A percentile compares a stretch with the other conserved stretches of the same genome.
phyloP scores from a whole-genome alignment of 2,329 filamentous ascomycete species.

The Tolypocladium sp. region DNA sequence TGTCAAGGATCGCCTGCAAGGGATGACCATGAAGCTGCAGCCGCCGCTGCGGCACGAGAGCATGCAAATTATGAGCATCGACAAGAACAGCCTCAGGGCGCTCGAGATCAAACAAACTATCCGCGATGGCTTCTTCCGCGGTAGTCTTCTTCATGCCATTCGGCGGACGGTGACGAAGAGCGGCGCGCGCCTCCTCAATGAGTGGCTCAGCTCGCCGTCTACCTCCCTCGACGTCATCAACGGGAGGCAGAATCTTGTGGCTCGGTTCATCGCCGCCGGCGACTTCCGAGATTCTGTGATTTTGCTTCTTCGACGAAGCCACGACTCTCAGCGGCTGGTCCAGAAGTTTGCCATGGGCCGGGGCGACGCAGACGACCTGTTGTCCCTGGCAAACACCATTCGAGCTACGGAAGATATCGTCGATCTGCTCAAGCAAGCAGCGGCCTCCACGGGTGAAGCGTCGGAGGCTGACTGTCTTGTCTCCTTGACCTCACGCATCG shows the following conservation, averaged over 20 bases:
- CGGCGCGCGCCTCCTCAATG: constrained; percentile 72
- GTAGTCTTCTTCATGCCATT: constrained; percentile 84
- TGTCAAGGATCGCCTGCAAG: constrained; percentile 68
- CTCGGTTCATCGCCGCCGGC: constrained; percentile 58
- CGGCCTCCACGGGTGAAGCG: constrained; percentile 4
- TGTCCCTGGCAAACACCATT: constrained; percentile 76
- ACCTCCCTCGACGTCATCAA: constrained; percentile 77
- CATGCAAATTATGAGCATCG: constrained; percentile 77
- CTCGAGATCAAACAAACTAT: constrained; percentile 85
- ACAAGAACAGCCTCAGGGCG: constrained; percentile 82
- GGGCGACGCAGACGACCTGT: constrained; percentile 84
- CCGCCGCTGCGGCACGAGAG: constrained; percentile 67
- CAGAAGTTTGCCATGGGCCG: constrained; percentile 91
- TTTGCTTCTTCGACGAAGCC: constrained; percentile 60
- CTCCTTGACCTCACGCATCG: constrained; percentile 46
- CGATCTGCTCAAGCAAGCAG: constrained; percentile 27
- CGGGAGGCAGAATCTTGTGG: constrained; percentile 71
- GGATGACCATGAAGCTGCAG: constrained; percentile 71
- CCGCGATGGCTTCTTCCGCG: constrained; percentile 66
- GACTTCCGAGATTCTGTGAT: constrained; percentile 62
- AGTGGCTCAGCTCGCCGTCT: constrained; percentile 83
- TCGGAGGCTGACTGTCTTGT: constrained; percentile 25
- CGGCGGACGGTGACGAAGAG: constrained; percentile 86
- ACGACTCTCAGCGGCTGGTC: constrained; percentile 81
- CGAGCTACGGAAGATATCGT: constrained; percentile 61